Percentiles rank a stretch among this genome's conserved stretches.
These are phyloP conservation scores for Coemansia sp. DNA, from an alignment of 192 early-diverging fungal genomes.

Conservation along the genomic window DNA sequence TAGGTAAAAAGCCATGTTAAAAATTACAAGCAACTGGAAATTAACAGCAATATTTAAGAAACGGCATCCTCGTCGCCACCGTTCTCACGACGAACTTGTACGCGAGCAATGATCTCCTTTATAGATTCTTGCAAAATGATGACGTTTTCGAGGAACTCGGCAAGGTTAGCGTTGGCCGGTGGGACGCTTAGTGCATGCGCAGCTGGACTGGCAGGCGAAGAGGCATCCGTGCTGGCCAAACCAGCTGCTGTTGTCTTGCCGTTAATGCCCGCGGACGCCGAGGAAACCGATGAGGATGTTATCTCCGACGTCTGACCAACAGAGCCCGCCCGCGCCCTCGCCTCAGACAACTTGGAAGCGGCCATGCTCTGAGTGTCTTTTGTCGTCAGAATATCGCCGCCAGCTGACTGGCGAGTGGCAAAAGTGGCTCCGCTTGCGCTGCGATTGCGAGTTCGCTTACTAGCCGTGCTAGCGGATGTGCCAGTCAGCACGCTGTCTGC, in stretches of 20 bases:
- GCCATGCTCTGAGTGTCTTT: conserved; percentile 4
- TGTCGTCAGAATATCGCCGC: not conserved
- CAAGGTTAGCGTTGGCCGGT: conserved; percentile 47
- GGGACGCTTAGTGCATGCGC: conserved; percentile 44
- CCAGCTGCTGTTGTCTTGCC: conserved; percentile 5
- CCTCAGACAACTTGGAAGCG: not conserved
- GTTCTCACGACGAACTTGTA: conserved; percentile 76
- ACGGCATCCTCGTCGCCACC: conserved; percentile 68
- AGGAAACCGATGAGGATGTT: conserved; percentile 25
- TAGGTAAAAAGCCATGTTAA: not conserved
- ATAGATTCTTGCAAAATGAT: conserved; percentile 90
- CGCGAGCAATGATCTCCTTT: conserved; percentile 86
- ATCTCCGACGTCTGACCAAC: conserved; percentile 30
- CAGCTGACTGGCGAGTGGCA: not conserved
- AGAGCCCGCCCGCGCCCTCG: conserved; percentile 34
- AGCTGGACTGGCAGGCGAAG: conserved; percentile 20
- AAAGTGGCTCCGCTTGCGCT: conserved; percentile 36
- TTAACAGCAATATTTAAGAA: conserved; percentile 23
- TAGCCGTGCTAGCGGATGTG: not conserved
- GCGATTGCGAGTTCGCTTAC: conserved; percentile 30
- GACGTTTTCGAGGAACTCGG: conserved; percentile 82
- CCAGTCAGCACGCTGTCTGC: not conserved
- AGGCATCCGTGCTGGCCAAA: conserved; percentile 3
- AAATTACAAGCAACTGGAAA: not conserved
- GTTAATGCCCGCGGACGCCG: conserved; percentile 13